Base-by-base conservation (phyloP, 2,329 filamentous ascomycete genomes). In the Didymella arachidicola region DNA sequence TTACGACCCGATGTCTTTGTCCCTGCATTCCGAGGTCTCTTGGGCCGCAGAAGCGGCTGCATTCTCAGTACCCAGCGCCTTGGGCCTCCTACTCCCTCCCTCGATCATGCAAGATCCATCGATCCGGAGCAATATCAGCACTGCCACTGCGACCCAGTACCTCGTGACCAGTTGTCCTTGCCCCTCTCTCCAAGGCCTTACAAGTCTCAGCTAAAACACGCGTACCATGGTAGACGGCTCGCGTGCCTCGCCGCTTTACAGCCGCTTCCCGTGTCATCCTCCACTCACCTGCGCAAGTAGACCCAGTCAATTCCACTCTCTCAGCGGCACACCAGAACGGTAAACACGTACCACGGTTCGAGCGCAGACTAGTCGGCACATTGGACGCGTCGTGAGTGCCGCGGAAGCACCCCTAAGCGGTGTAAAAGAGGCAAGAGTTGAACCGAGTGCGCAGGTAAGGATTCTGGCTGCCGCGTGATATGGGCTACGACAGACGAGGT, bases 241-340 rank as follows among this genome's bases (percentile, higher is more conserved):
- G 39, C 49, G 55, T 49, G 49, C 44, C 48, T 45, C 49, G 55
- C 55, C 55, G 55, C 55, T 58, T 58, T 58, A 53, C 55, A 48
- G 42, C 55, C 55, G 55, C 48, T 42, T 43, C 43, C 43, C 47
- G 41, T 34, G 12, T 26, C 25, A 14, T n/a, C 38, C 38, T 44
- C 53, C 29, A 50, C 45, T 44, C 30, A 39, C 22, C 39, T 44
- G 22, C 41, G 53, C 53, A 44, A 32, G 32, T 26, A 45, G 32
- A 56, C 46, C 44, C 51, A 54, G n/a, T 42, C 44, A 29, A 27
- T 22, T 29, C 22, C 44, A 49, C 38, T 38, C 14, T 12, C 36
- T 8, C 26, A 42, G 43, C 44, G 53, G 46, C 30, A 57, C 53
- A 19, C 47, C 47, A 50, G 30, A 39, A 46, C 54, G 43, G 48